Percentiles rank a stretch among this genome's conserved stretches.
Evolutionary conservation across 352 stramenopile genomes (phyloP).

Genomic region (Globisporangium viniferum): DNA sequence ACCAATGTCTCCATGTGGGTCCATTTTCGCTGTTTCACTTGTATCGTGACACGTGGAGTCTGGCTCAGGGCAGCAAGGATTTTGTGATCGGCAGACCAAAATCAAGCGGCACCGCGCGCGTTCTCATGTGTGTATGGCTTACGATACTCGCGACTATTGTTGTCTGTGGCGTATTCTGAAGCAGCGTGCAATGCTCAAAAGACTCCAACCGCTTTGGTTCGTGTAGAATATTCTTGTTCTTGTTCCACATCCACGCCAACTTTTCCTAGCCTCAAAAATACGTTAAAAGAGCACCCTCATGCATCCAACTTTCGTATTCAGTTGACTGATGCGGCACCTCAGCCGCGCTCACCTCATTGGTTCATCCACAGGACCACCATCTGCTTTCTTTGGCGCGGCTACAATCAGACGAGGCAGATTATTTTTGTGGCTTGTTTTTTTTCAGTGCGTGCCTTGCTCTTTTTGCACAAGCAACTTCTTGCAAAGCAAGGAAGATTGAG

Average conservation of each 20-base stretch:
- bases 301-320: neutral
- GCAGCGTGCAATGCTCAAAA: neutral
- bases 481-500: neutral
- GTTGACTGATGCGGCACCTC: neutral
- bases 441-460: constrained; percentile 1
- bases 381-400: constrained; percentile 3
- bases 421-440: constrained; percentile 5
- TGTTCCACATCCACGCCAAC: neutral
- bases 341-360: constrained; percentile 1
- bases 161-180: neutral
- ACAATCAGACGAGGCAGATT: constrained; percentile 8
- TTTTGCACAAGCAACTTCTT: neutral
- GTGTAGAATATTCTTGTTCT: neutral
- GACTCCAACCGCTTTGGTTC: neutral
- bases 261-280: neutral
- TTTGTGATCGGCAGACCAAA: neutral
- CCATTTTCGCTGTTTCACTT: neutral
- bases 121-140: neutral
- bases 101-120: neutral
- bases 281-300: neutral
- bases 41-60: neutral
- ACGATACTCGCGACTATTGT: neutral
- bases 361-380: neutral
- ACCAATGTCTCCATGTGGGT: neutral
- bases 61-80: neutral